These are phyloP conservation scores for Claviceps sp. DNA, from an alignment of 2,329 filamentous ascomycete genomes.

Conservation along the genomic window DNA sequence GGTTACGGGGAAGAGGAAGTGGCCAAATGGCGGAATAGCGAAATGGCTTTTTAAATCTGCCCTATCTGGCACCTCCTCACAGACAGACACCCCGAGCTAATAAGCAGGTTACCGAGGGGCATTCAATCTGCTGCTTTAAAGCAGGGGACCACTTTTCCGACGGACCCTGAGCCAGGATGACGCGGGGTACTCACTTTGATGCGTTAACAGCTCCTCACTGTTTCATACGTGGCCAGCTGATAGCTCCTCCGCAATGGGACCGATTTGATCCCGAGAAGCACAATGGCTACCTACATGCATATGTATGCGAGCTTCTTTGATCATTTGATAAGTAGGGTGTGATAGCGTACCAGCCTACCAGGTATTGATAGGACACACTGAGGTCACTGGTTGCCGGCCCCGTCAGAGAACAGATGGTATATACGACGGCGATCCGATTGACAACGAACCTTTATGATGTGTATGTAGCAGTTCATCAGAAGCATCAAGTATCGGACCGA, in stretches of 20 bases:
- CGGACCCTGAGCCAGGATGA: neutral
- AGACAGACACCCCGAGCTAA: neutral
- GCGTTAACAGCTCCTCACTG: neutral
- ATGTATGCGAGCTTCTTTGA: too few relatives aligned
- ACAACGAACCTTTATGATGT: too few relatives aligned
- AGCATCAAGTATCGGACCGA: too few relatives aligned
- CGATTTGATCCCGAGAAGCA: too few relatives aligned
- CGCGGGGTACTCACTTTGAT: neutral
- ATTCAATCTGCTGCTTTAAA: neutral
- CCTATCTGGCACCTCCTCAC: neutral
- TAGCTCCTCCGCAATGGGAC: neutral
- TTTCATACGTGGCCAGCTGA: neutral
- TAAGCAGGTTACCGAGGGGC: constrained; percentile 1
- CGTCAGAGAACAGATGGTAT: too few relatives aligned
- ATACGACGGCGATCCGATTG: too few relatives aligned
- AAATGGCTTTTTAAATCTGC: neutral
- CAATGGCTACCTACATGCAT: too few relatives aligned
- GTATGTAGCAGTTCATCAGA: too few relatives aligned
- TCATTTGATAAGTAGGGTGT: too few relatives aligned
- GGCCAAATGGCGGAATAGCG: neutral
- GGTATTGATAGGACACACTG: too few relatives aligned
- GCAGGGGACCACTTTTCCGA: neutral
- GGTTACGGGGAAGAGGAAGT: neutral
- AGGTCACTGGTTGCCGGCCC: too few relatives aligned
- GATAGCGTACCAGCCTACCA: too few relatives aligned